Base-by-base conservation (phyloP, 2,329 filamentous ascomycete genomes). In the Cytospora piceicola region DNA sequence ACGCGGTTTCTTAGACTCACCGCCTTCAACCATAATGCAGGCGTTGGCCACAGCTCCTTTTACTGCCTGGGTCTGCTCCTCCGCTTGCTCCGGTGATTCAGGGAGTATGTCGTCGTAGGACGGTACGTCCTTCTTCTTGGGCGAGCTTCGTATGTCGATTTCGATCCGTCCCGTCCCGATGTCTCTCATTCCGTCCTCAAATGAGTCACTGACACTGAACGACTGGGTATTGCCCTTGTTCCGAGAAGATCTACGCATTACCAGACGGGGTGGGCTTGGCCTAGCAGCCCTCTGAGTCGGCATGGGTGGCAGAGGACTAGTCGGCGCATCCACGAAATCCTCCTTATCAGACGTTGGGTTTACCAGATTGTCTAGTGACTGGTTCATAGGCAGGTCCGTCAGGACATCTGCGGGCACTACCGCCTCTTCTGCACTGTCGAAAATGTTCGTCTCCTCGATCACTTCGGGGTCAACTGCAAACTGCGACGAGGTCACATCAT, bases 251-350 rank as follows among this genome's bases (percentile, higher is more conserved):
- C 51, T 34, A 24, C 51, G 65, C 32, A 52, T 36, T 11, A 15
- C 42, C 24, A 46, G 9, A 34, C 30, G 27, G 4, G 53, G 34
- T 12, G 61, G 15, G 70, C 72, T 57, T 22, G 59, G 39, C 6
- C 58, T 67, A 34, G 64, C 61, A 11, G 64, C 69, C 68, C 63
- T 76, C 58, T 67, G 72, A 54, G 69, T 74, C 22, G 73, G 76
- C 17, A 70, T 72, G 27, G 73, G 70, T 4, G 70, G 72, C 34
- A 74, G 66, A 9, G 81, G 82, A 63, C 80, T 85, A 39, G 76
- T 80, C 53, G 75, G 76, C 15, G 82, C 82, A 71, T 86, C 83
- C 49, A 83, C 77, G 70, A 81, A 84, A 24, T 79, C 77, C n/a
- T 84, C 80, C 7, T 77, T 75, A 24, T 77, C 79, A 2, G 80